Evolutionary conservation across 352 stramenopile genomes (phyloP), one percentile per base, ranked within the genome.

Genomic region (Globisporangium heterothallicum): DNA sequence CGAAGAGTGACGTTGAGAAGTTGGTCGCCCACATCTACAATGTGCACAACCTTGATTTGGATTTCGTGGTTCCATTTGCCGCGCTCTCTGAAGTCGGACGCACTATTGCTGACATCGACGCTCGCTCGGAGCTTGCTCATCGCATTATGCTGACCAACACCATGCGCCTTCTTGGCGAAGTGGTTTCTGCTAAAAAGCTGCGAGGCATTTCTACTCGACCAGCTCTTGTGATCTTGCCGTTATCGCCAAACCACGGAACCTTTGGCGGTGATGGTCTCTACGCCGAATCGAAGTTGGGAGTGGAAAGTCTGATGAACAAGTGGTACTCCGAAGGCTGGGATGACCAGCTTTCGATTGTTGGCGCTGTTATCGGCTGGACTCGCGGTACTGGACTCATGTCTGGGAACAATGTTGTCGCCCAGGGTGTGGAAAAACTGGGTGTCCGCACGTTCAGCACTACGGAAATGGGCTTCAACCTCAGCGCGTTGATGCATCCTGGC

Each of bases 391-490:
- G 80, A 13, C 74, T 96, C 21, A 96, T 96, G 86, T 77, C 70
- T 22, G 74, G 81, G n/a, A 96, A 96, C 66, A 93, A 96, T 53
- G 69, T 92, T 6, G 86, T 92, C 16, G 81, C 86, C 18, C 68
- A 72, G 7, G 84, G 81, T 18, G 70, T 96, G 21, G 86, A 96
- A 60, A 29, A 57, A 44, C 68, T 92, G 29, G 77, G 79, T 49
- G 74, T 91, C 42, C 78, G 86, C 49, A 96, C 84, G 21, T 96
- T 96, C 58, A 92, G 70, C 50, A 89, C 79, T 9, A 78, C 67
- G 18, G 80, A 96, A 65, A 95, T 94, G 78, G 84, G 79, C n/a
- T 94, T 94, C 63, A 94, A 94, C 69, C 46, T 96, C 22, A 85
- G 76, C 21, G 84, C 75, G 0, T 61, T 94, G 49, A 72, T 96